A percentile compares a stretch with the other conserved stretches of the same genome.
Evolutionary conservation across 208 protist species (phyloP).

Genomic region (Crithidia mellificae): DNA sequence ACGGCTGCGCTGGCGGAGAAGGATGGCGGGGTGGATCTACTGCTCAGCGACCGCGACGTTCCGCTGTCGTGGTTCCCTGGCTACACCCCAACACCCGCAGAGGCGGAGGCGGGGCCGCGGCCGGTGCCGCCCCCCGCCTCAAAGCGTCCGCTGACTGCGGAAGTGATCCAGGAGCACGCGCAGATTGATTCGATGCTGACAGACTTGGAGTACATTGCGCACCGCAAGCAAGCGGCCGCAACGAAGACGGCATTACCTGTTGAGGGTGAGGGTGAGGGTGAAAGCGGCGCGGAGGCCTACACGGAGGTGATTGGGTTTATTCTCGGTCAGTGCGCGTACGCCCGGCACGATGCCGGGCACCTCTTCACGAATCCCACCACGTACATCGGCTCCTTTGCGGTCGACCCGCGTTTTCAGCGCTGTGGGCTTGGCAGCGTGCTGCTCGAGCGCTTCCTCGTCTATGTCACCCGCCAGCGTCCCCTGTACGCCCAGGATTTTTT

Average conservation of each 20-base stretch:
- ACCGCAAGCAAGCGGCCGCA: constrained; percentile 1
- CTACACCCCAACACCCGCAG: neutral
- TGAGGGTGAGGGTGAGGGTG: too few relatives aligned
- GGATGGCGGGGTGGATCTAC: neutral
- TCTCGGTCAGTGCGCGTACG: constrained; percentile 60
- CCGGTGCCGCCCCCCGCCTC: constrained; percentile 20
- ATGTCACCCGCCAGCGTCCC: constrained; percentile 55
- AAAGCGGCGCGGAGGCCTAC: constrained; percentile 12
- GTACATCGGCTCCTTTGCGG: constrained; percentile 76
- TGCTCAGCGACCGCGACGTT: neutral
- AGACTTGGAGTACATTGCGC: constrained; percentile 32
- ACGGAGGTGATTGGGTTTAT: constrained; percentile 65
- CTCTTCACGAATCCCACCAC: constrained; percentile 66
- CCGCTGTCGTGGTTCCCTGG: constrained; percentile 15
- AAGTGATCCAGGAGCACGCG: constrained; percentile 15
- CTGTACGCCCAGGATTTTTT: constrained; percentile 55
- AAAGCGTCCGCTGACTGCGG: constrained; percentile 13
- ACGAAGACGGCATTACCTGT: neutral
- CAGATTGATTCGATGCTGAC: constrained; percentile 15
- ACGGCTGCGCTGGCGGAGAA: neutral
- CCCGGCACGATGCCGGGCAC: constrained; percentile 27
- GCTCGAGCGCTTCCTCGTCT: constrained; percentile 53
- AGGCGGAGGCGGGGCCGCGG: neutral
- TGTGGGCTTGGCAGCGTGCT: constrained; percentile 65
- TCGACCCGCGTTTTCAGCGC: constrained; percentile 47